Evolutionary conservation across 1,139 yeast genomes (phyloP).

Genomic region (Saccharomyces hybrid): DNA sequence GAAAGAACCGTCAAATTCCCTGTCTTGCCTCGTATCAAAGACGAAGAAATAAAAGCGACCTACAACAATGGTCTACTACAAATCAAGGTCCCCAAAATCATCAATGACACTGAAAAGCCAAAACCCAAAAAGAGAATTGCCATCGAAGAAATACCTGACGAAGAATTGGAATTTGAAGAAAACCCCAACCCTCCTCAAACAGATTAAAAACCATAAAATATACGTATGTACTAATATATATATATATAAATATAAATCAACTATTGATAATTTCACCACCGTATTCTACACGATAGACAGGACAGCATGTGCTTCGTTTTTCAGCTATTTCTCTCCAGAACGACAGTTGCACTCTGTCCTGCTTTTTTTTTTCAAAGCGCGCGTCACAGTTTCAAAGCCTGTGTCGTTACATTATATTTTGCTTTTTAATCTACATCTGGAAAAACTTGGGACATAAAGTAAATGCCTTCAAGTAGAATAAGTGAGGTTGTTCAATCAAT

Average conservation of each 20-base stretch:
- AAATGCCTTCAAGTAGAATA: background rate
- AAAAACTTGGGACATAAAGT: no score
- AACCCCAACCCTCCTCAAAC: constrained; percentile 22
- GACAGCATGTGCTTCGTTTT: background rate
- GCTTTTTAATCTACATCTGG: no score
- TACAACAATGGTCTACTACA: constrained; percentile 45
- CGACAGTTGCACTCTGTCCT: no score
- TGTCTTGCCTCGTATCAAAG: constrained; percentile 42
- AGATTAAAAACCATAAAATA: no score
- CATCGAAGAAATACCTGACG: constrained; percentile 38
- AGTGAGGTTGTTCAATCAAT: no score
- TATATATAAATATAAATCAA: no score
- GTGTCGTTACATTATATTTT: background rate
- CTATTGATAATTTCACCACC: no score
- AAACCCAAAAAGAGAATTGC: constrained; percentile 37
- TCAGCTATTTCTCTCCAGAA: background rate
- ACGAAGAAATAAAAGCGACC: constrained; percentile 46
- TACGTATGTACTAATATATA: no score
- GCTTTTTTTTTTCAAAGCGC: background rate
- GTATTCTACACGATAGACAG: background rate
- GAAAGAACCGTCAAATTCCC: constrained; percentile 51
- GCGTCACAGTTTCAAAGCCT: background rate
- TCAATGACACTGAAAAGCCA: constrained; percentile 25
- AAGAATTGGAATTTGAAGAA: constrained; percentile 34
- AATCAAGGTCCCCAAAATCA: constrained; percentile 41